Evolutionary conservation across 2,329 filamentous ascomycete species (phyloP).

Genomic region (Colletotrichum tabaci): DNA sequence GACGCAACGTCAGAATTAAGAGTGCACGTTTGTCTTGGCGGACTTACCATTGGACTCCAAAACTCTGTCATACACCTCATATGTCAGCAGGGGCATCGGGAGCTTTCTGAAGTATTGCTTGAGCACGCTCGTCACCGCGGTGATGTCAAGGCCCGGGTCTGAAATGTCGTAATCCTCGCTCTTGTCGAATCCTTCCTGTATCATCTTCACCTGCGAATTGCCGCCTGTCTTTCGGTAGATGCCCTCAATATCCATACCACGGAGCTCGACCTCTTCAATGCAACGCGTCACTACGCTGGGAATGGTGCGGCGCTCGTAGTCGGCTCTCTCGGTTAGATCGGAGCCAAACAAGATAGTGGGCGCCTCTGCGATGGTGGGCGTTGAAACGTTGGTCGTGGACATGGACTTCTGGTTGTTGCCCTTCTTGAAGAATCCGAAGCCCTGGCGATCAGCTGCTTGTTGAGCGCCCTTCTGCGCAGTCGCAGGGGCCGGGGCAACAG

Average conservation of each 20-base stretch:
- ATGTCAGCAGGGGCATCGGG: constrained; percentile 90
- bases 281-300: constrained; percentile 93
- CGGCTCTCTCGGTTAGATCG: constrained; percentile 87
- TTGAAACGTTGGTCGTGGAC: constrained; percentile 59
- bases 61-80: constrained; percentile 90
- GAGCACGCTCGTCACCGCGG: constrained; percentile 92
- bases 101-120: constrained; percentile 99
- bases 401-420: constrained; percentile 66
- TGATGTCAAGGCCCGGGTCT: constrained; percentile 93
- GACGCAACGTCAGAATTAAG: constrained; percentile 43
- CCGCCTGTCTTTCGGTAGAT: constrained; percentile 98
- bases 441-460: constrained; percentile 60
- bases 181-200: constrained; percentile 93
- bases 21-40: constrained; percentile 31
- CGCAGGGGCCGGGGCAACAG: constrained; percentile 13
- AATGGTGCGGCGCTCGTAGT: constrained; percentile 90
- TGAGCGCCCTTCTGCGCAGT: constrained; percentile 37
- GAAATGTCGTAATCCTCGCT: constrained; percentile 91
- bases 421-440: constrained; percentile 81
- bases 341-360: constrained; percentile 84
- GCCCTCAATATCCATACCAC: constrained; percentile 97
- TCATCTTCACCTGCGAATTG: constrained; percentile 88
- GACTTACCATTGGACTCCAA: constrained; percentile 83
- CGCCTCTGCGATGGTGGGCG: constrained; percentile 62
- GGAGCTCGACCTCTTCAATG: constrained; percentile 95